These are phyloP conservation scores for Aureobasidium sp. DNA, from an alignment of 2,329 filamentous ascomycete genomes.

Conservation along the genomic window DNA sequence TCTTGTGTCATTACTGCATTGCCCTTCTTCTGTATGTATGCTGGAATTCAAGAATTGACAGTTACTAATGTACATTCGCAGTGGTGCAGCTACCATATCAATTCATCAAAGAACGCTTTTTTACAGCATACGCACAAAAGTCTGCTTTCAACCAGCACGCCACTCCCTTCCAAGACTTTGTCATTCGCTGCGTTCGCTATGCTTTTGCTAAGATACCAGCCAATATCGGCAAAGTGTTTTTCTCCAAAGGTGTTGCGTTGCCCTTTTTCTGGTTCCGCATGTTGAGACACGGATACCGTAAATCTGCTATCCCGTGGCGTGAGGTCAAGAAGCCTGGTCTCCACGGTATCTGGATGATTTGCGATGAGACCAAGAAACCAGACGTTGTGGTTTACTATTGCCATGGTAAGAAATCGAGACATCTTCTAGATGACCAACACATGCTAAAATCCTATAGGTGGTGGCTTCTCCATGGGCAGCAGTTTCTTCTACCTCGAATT, in stretches of 20 bases:
- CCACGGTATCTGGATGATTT: slow-evolving; percentile 61
- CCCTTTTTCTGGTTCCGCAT: slow-evolving; percentile 71
- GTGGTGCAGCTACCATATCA: slow-evolving; percentile 51
- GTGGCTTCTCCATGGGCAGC: slow-evolving; percentile 77
- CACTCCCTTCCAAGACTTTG: slow-evolving; percentile 68
- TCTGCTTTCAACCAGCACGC: slow-evolving; percentile 60
- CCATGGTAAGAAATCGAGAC: slow-evolving; percentile 49
- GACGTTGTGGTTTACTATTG: slow-evolving; percentile 77
- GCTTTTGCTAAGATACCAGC: slow-evolving; percentile 65
- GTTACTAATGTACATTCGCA: slow-evolving; percentile 27
- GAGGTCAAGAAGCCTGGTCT: slow-evolving; percentile 39
- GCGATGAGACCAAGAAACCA: slow-evolving; percentile 51
- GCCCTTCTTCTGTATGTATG: slow-evolving; percentile 58
- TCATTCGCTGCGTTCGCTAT: slow-evolving; percentile 69
- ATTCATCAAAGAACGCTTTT: slow-evolving; percentile 51
- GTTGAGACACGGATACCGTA: slow-evolving; percentile 60
- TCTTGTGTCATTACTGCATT: slow-evolving; percentile 53
- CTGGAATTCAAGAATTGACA: neutral
- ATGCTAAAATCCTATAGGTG: slow-evolving; percentile 42
- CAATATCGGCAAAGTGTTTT: slow-evolving; percentile 64
- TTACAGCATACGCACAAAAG: slow-evolving; percentile 38
- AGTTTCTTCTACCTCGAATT: slow-evolving; percentile 81
- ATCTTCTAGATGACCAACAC: neutral
- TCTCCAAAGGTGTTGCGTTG: slow-evolving; percentile 62
- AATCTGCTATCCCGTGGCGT: slow-evolving; percentile 55